These are phyloP conservation scores for Echeveria elegans DNA, from an alignment of 164 flowering plant species.

Conservation along the genomic window DNA sequence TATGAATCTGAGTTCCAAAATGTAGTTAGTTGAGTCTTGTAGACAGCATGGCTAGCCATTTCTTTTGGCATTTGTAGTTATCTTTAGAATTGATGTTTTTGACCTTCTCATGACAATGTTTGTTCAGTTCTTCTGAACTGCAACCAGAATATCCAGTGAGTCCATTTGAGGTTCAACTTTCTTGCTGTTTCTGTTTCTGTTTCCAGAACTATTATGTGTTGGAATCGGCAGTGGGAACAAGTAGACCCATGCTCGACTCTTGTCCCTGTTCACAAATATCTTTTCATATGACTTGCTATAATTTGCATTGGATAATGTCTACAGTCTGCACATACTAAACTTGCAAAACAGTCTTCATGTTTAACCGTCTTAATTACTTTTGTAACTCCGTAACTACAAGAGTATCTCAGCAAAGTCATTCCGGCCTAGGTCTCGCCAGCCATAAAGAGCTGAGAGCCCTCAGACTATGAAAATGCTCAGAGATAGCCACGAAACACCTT, in stretches of 20 bases:
- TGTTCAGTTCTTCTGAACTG: not conserved
- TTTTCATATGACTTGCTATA: too few relatives aligned
- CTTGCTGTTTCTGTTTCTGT: too few relatives aligned
- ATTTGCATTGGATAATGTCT: too few relatives aligned
- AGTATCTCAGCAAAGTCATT: constrained; percentile 14
- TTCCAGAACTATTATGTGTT: too few relatives aligned
- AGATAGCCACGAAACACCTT: constrained; percentile 57
- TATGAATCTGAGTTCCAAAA: too few relatives aligned
- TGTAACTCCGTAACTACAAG: not conserved
- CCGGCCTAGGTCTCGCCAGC: constrained; percentile 64
- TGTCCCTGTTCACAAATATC: not conserved
- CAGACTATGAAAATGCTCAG: constrained; percentile 81
- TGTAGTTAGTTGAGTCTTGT: not conserved
- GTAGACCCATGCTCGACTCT: not conserved
- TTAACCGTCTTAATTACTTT: not conserved
- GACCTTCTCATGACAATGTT: not conserved
- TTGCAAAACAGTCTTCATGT: not conserved
- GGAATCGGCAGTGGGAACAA: too few relatives aligned
- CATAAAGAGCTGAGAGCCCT: constrained; percentile 83
- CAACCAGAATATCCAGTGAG: not conserved
- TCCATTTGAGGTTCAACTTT: not conserved
- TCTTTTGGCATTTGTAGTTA: not conserved
- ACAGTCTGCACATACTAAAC: not conserved
- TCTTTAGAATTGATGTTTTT: not conserved
- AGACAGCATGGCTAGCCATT: not conserved